Base-by-base conservation (phyloP, 2,329 filamentous ascomycete species). In the Teratosphaeria viscida region DNA sequence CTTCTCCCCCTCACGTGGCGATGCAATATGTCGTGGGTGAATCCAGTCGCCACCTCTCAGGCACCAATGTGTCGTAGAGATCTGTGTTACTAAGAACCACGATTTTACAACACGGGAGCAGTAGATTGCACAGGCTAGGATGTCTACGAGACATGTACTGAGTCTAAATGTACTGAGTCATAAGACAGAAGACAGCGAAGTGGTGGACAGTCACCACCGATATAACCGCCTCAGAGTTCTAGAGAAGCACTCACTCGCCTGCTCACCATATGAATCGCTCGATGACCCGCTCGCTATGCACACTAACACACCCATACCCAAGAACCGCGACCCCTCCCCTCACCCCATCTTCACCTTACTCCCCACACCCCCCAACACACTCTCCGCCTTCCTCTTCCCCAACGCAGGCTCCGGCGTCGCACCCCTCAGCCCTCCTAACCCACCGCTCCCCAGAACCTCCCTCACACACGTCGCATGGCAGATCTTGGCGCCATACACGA, bases 401-500 rank as follows among this genome's bases (percentile, higher is more conserved):
- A 72, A 56, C 35, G 63, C 57, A 26, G 67, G 68, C 27, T 74
- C 71, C 12, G 72, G 72, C 43, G 72, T 74, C 26, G 66, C 63
- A 57, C 71, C 72, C 57, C 70, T 67, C 57, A 70, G 68, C 59
- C 69, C 65, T 8, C 27, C 12, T 14, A 8, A 34, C 34, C 19
- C 60, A 56, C n/a, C 63, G 32, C 29, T 57, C 60, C 52, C 66
- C 37, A 43, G 11, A 14, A 89, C 88, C 75, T 96, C 92, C 19
- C 85, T 83, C 72, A 92, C 90, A 72, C 94, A 99, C 58, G 86
- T 95, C 11, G 87, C 90, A 73, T 99, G 94, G 68, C 90, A 97
- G 16, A 94, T 87, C 63, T 90, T 85, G 59, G 82, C 84, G 39
- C 88, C 89, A 34, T 95, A 84, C 64, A 87, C 82, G 56, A 89